Evolutionary conservation across 2,329 filamentous ascomycete species (phyloP), one percentile per base, ranked within the genome.

Genomic region (Elsinoe perseae): DNA sequence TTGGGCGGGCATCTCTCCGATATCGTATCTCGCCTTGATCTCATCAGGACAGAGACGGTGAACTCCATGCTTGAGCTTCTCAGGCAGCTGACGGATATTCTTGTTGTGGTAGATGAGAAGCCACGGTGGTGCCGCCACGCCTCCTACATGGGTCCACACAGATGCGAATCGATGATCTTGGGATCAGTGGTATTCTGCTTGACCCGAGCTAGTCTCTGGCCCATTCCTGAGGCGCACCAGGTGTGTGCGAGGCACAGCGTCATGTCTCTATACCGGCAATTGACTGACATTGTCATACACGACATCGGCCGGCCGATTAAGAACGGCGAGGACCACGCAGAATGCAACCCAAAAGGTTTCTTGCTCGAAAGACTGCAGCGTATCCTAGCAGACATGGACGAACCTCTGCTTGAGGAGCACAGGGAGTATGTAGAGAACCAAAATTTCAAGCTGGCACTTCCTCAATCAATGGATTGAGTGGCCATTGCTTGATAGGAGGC

Each of bases 161-260:
- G 65, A 7, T 71, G 69, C 57, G 69, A 71, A 34, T 71, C 67
- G 20, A 71, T 70, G 68, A 70, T 71, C 7, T 61, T 71, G 0
- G 68, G 68, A 1, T 70, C 68, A 1, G 63, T 70, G 56, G 67
- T 65, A 1, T 70, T 69, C 50, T 69, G 68, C 46, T 64, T 70
- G 4, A 63, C 64, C 9, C 59, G 68, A 21, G 67, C 67, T 3
- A 63, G 64, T 5, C 63, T 70, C 2, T 71, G 67, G 68, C 69
- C 68, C 2, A 36, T 61, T 12, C 58, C 58, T 36, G 14, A 40
- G 14, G 36, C 36, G 14, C 6, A 40, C 6, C 6, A 40, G 36
- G 36, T 40, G 14, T 20, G 36, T 12, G 6, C 5, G 12, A 30
- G 6, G 6, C 14, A 60, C 14, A 59, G 56, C 25, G 54, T 59